Conservation (phyloP, 768 basidiomycete species). For the Podaxis sp. region DNA sequence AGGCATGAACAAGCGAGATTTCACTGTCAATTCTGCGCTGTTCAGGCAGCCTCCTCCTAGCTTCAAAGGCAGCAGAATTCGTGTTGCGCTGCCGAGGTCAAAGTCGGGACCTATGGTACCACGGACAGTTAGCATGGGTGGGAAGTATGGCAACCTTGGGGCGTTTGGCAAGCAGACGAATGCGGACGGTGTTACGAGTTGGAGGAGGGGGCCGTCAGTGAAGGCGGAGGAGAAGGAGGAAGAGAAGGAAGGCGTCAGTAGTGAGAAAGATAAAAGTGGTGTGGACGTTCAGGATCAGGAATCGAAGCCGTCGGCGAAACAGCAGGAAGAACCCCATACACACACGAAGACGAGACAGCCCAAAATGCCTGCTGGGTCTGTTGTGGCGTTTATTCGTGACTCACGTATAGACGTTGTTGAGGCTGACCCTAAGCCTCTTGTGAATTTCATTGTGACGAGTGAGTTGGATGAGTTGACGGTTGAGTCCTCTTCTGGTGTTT, state of each 20-base stretch:
- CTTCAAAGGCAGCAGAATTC: constrained; percentile 36
- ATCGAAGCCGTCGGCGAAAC: not conserved
- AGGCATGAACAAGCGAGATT: constrained; percentile 56
- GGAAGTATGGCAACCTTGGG: constrained; percentile 25
- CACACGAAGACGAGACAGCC: constrained; percentile 32
- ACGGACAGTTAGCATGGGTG: constrained; percentile 20
- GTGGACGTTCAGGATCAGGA: not conserved
- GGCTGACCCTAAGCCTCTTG: constrained; percentile 42
- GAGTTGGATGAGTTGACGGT: constrained; percentile 54
- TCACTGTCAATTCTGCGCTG: constrained; percentile 61
- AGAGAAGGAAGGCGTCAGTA: not conserved
- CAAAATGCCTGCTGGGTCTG: constrained; percentile 68
- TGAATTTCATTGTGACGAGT: constrained; percentile 77
- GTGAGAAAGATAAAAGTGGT: not conserved
- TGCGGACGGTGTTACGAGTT: constrained; percentile 37
- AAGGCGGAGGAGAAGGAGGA: constrained; percentile 18
- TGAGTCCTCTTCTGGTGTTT: not conserved
- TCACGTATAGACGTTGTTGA: constrained; percentile 48
- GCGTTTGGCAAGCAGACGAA: constrained; percentile 39
- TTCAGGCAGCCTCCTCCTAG: constrained; percentile 43
- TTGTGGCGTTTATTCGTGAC: constrained; percentile 70
- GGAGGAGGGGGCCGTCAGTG: constrained; percentile 26
- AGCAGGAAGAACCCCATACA: not conserved
- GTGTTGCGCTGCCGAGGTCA: constrained; percentile 35
- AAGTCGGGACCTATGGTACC: constrained; percentile 26